These are phyloP conservation scores for Wickerhamomyces chambardii DNA, from an alignment of 805 yeast genomes.

Conservation along the genomic window DNA sequence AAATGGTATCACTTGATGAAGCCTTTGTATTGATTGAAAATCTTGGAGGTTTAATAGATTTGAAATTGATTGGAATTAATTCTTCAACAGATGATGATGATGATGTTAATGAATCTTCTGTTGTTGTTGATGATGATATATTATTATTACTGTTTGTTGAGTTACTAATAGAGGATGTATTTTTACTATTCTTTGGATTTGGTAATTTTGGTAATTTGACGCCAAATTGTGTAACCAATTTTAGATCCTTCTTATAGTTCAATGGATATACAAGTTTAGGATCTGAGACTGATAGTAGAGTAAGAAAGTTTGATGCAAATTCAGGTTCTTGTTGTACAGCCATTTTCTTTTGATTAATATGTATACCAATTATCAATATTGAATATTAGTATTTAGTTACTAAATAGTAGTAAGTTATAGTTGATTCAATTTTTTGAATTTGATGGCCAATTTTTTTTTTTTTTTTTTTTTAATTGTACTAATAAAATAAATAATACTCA, in stretches of 20 bases:
- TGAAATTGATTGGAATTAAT: conserved; percentile 27
- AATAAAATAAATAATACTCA: no score
- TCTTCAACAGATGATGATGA: neutral
- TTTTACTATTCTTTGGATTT: conserved; percentile 24
- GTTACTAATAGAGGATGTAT: neutral
- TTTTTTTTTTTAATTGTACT: no score
- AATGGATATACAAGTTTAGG: neutral
- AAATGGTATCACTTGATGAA: conserved; percentile 19
- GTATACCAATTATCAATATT: no score
- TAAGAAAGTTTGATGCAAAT: conserved; percentile 4
- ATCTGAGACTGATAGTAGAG: neutral
- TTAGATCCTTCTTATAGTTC: conserved; percentile 19
- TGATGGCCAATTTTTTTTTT: no score
- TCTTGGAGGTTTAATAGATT: conserved; percentile 69
- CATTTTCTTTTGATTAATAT: conserved; percentile 1
- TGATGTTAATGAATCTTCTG: no score
- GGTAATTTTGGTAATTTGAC: conserved; percentile 41
- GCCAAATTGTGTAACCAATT: conserved; percentile 26
- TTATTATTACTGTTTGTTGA: no score
- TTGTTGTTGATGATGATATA: neutral
- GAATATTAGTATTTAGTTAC: no score
- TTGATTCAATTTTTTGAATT: no score
- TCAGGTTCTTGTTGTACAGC: conserved; percentile 9
- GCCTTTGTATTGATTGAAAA: conserved; percentile 29
- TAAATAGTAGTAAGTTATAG: no score